These are phyloP conservation scores for Candida montana DNA, from an alignment of 805 yeast species.

Conservation along the genomic window DNA sequence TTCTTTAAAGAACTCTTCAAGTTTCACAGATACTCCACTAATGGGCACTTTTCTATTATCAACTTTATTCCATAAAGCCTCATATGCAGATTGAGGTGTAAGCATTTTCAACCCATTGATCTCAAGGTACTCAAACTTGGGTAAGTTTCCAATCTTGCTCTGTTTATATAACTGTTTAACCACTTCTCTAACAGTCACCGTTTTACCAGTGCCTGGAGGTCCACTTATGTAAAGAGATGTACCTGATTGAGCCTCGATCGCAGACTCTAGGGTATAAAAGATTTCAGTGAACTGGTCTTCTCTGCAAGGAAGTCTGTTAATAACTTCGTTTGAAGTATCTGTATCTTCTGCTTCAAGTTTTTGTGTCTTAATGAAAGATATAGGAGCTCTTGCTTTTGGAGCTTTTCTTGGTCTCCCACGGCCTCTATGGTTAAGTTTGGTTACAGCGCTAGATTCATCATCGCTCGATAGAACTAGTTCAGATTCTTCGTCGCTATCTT, in stretches of 20 bases:
- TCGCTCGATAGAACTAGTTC: conserved; percentile 9
- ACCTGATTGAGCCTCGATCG: conserved; percentile 67
- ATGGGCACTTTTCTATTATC: conserved; percentile 58
- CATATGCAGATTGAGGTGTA: conserved; percentile 78
- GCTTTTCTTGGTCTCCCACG: conserved; percentile 4
- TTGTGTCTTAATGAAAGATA: conserved; percentile 14
- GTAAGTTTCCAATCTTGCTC: conserved; percentile 33
- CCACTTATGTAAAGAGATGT: conserved; percentile 90
- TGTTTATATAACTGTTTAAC: conserved; percentile 55
- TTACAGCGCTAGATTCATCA: conserved; percentile 21
- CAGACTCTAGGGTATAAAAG: conserved; percentile 61
- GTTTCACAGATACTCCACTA: conserved; percentile 35
- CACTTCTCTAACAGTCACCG: conserved; percentile 88
- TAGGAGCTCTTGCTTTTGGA: conserved; percentile 26
- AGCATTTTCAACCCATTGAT: conserved; percentile 86
- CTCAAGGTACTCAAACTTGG: conserved; percentile 68
- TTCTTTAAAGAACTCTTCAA: conserved; percentile 65
- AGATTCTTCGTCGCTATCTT: too few species aligned
- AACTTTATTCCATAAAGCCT: conserved; percentile 72
- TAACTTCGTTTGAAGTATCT: conserved; percentile 29
- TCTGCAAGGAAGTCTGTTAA: conserved; percentile 65
- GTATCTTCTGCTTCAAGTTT: conserved; percentile 24
- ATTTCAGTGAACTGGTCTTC: conserved; percentile 75
- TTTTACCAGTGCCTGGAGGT: conserved; percentile 97
- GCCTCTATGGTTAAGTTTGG: conserved; percentile 22